Base-by-base conservation (phyloP, 495 filamentous ascomycete genomes). In the Durotheca rogersii region DNA sequence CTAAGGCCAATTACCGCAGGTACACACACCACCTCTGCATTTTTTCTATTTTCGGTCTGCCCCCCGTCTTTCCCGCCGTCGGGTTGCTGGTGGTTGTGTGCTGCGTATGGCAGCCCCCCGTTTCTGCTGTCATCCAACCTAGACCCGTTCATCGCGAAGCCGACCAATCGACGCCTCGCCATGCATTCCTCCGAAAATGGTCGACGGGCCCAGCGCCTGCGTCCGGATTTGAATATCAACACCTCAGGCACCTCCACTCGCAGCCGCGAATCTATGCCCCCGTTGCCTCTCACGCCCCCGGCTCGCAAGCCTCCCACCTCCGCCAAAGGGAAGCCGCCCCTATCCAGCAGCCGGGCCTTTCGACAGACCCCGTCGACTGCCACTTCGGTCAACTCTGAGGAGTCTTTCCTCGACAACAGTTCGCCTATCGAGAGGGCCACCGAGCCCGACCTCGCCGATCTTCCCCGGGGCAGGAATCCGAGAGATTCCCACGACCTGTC, bases 401-500 rank as follows among this genome's bases (percentile, higher is more conserved):
- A 67, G 3, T 62, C 58, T 11, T 67, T 60, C 23, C 33, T 62
- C 7, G 60, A 58, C 36, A 47, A 62, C 52, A 54, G 56, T 32
- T 56, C 53, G 7, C 50, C 56, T 15, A 51, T 51, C 2, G 60
- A 42, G 15, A 48, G 35, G 25, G 51, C 29, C n/a, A 54, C 63
- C 44, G 67, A 69, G 17, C 41, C 53, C 41, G 63, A 69, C 39
- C 51, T 50, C 15, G 64, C 62, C 35, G 69, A 74, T n/a, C 55
- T 62, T 14, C 45, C 54, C 31, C 56, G 47, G 34, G 40, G 40
- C 32, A 58, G 56, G 33, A 47, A 49, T 45, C 42, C 53, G 11
- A 80, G 85, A 38, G 89, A 95, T 65, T 92, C 90, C 18, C 90
- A 96, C 72, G 90, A 95, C 67, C 74, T 96, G 39, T 90, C 89